A percentile compares a stretch with the other conserved stretches of the same genome.
Evolutionary conservation across 257 asterid genomes (phyloP).

Genomic region (Paraleonurus japonicus): DNA sequence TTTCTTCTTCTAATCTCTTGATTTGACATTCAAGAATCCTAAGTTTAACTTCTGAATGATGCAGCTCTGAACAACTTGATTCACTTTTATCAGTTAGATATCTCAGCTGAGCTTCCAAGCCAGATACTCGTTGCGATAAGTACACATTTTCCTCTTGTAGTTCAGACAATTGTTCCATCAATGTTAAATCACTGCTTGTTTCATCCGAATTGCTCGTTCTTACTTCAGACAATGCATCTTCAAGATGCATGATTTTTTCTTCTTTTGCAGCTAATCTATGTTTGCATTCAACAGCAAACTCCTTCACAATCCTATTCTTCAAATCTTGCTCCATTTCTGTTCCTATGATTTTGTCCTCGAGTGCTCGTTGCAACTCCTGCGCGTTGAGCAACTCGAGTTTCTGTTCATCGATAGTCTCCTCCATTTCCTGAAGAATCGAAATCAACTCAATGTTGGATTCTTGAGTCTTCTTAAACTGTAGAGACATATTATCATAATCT

Average conservation of each 20-base stretch:
- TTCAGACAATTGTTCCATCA: constrained; percentile 27
- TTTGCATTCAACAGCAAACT: constrained; percentile 30
- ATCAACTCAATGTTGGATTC: constrained; percentile 49
- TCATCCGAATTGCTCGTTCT: constrained; percentile 8
- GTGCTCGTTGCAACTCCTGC: constrained; percentile 25
- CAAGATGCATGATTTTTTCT: constrained; percentile 21
- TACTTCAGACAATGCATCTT: constrained; percentile 30
- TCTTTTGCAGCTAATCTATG: constrained; percentile 26
- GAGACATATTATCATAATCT: constrained; percentile 25
- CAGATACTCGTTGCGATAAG: constrained; percentile 43
- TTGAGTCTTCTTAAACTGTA: constrained; percentile 44
- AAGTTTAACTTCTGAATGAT: constrained; percentile 31
- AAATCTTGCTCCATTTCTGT: constrained; percentile 33
- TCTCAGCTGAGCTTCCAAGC: constrained; percentile 55
- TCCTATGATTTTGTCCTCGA: constrained; percentile 32
- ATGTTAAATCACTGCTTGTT: not conserved
- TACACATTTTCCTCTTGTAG: constrained; percentile 40
- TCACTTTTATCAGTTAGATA: constrained; percentile 39
- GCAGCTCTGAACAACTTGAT: constrained; percentile 34
- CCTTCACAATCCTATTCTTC: constrained; percentile 31
- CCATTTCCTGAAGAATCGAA: constrained; percentile 49
- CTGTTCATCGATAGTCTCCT: constrained; percentile 45
- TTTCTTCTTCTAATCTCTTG: constrained; percentile 34
- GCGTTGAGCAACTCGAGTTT: constrained; percentile 25
- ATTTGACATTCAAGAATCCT: constrained; percentile 27